phyloP scores from a whole-genome alignment of 2,329 filamentous ascomycete species.

The Xylaria sp. region DNA sequence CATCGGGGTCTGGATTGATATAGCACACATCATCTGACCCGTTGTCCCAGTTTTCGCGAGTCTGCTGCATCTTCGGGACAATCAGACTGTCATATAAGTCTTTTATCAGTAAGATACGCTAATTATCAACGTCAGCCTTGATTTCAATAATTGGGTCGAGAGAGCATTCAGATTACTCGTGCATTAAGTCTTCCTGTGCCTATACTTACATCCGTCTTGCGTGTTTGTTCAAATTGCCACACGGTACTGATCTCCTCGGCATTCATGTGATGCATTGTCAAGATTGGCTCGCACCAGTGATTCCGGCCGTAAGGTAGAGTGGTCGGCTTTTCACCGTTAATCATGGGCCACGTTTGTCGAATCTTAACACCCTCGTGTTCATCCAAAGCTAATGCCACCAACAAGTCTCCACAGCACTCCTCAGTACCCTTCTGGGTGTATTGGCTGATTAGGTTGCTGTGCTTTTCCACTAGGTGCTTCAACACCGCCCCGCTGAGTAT shows the following conservation, averaged over 20 bases:
- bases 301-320: slow-evolving; percentile 60
- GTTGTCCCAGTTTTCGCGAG: slow-evolving; percentile 65
- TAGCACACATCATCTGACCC: slow-evolving; percentile 61
- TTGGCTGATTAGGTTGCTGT: slow-evolving; percentile 57
- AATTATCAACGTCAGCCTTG: slow-evolving; percentile 32
- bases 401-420: slow-evolving; percentile 64
- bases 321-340: slow-evolving; percentile 66
- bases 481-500: slow-evolving; percentile 65
- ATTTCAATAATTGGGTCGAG: background rate
- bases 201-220: slow-evolving; percentile 55
- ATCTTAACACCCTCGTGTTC: slow-evolving; percentile 58
- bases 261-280: slow-evolving; percentile 67
- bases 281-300: slow-evolving; percentile 67
- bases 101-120: slow-evolving; percentile 59
- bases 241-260: slow-evolving; percentile 62
- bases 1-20: slow-evolving; percentile 53
- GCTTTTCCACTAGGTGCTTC: slow-evolving; percentile 57
- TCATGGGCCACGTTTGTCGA: slow-evolving; percentile 61
- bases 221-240: slow-evolving; percentile 65
- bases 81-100: slow-evolving; percentile 64
- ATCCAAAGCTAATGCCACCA: slow-evolving; percentile 60
- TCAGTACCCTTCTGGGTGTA: slow-evolving; percentile 59
- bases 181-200: background rate
- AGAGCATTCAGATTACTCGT: background rate
- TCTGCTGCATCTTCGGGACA: slow-evolving; percentile 55